Evolutionary conservation across 164 flowering plant genomes (phyloP).

Genomic region (Tetracentron sinense): DNA sequence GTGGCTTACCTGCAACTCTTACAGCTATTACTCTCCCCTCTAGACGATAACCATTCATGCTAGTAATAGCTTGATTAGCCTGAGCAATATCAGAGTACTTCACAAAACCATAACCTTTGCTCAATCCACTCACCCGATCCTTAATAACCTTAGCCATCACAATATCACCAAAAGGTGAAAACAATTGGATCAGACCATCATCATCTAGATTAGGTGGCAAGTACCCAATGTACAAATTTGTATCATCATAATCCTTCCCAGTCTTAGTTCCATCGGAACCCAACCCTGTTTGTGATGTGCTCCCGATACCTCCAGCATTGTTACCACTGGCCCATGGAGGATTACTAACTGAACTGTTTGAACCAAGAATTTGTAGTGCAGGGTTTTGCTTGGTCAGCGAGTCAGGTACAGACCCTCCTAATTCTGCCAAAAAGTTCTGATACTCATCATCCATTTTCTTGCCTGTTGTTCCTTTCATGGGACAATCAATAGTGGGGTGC

Average conservation of each 20-base stretch:
- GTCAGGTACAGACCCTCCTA: conserved; percentile 81
- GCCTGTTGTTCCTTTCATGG: conserved; percentile 76
- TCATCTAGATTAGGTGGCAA: conserved; percentile 89
- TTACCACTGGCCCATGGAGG: conserved; percentile 74
- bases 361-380: conserved; percentile 42
- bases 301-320: conserved; percentile 34
- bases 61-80: conserved; percentile 75
- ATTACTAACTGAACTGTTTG: conserved; percentile 53
- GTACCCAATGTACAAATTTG: conserved; percentile 84
- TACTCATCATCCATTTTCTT: conserved; percentile 98
- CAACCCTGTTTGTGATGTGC: conserved; percentile 43
- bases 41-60: conserved; percentile 79
- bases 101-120: conserved; percentile 98
- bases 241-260: conserved; percentile 74
- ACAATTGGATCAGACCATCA: conserved; percentile 71
- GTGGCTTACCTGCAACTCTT: conserved; percentile 95
- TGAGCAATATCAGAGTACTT: conserved; percentile 77
- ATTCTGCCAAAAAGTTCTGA: conserved; percentile 86
- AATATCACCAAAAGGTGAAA: conserved; percentile 80
- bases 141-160: conserved; percentile 96
- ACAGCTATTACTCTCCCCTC: conserved; percentile 90
- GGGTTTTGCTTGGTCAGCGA: conserved; percentile 47
- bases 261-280: conserved; percentile 43
- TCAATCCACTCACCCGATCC: conserved; percentile 66
- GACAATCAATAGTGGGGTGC: conserved; percentile 93